Base-by-base conservation (phyloP, 331 rosid genomes). In the Saraca asoca region DNA sequence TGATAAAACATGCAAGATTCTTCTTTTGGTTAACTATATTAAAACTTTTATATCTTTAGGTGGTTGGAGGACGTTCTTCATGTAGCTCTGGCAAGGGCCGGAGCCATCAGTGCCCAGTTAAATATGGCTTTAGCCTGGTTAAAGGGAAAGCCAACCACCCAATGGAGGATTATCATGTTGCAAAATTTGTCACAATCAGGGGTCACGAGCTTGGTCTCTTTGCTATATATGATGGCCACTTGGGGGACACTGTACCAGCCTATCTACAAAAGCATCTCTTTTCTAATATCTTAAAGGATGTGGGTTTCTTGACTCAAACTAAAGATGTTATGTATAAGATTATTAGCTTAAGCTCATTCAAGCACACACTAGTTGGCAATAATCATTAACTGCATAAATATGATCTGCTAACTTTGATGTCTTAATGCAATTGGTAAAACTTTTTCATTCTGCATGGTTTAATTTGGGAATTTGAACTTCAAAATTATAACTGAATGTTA, bases 211-310 rank as follows among this genome's bases (percentile, higher is more conserved):
- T 87, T 59, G 94, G 94, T 14, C 71, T 87, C 14, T 84, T 87
- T 71, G 94, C 90, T 6, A 87, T 87, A 64, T 87, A 84, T 43
- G 94, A 87, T 76, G 90, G 94, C 34, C 94, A 87, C 71, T 84
- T 78, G 66, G 90, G 94, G 55, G 88, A 87, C 56, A 79, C 81
- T 65, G 83, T 87, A 29, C 86, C 90, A 13, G 78, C 61, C 76
- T 87, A 77, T 78, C 82, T 87, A 77, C 88, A 80, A 14, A 58
- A 46, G 73, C 73, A 87, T 72, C 90, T 87, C 19, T 87, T 87
- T 13, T 68, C 79, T 6, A 82, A 80, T 57, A 87, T 87, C 31
- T 80, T 87, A 62, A 80, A 84, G 39, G 80, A 87, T 85, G 93
- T 86, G 43, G 13, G 31, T 24, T n/a, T 24, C 31, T 24, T 24